Conservation (phyloP, 768 basidiomycete genomes). For the Strobilomyces echinocephalus region DNA sequence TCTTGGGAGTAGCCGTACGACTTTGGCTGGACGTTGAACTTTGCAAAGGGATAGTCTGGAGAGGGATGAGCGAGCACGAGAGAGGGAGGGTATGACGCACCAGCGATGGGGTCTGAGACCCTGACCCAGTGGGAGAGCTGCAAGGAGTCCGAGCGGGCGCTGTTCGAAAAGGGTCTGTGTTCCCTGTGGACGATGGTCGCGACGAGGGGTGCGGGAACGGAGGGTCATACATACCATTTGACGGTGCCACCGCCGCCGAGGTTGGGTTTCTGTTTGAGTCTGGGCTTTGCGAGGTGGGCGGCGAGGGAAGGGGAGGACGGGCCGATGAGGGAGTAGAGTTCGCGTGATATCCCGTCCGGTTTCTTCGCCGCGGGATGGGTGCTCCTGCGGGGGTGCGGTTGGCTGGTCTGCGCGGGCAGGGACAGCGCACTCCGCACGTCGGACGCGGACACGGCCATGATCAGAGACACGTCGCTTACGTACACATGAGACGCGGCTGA, state of each 20-base stretch:
- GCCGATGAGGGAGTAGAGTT: conserved; percentile 94
- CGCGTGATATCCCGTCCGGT: conserved; percentile 88
- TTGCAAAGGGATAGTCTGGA: conserved; percentile 74
- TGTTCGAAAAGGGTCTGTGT: conserved; percentile 67
- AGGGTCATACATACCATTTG: conserved; percentile 55
- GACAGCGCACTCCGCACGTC: conserved; percentile 85
- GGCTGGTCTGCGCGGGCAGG: conserved; percentile 41
- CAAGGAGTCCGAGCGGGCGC: conserved; percentile 62
- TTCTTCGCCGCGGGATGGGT: conserved; percentile 41
- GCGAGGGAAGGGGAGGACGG: conserved; percentile 83
- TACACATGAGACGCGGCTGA: neutral
- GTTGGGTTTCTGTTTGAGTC: conserved; percentile 83
- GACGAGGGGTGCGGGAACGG: neutral
- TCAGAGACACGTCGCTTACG: neutral
- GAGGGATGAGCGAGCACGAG: neutral
- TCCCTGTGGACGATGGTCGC: conserved; percentile 50
- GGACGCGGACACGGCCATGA: conserved; percentile 66
- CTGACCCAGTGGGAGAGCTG: conserved; percentile 83
- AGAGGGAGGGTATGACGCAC: conserved; percentile 35
- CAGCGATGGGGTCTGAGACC: conserved; percentile 48
- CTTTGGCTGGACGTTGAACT: conserved; percentile 69
- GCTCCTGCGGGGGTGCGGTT: conserved; percentile 34
- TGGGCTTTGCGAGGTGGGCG: conserved; percentile 73
- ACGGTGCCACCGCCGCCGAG: conserved; percentile 56
- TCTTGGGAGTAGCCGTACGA: conserved; percentile 74